phyloP scores from a whole-genome alignment of 352 stramenopile genomes.

The Phytophthora megakarya region DNA sequence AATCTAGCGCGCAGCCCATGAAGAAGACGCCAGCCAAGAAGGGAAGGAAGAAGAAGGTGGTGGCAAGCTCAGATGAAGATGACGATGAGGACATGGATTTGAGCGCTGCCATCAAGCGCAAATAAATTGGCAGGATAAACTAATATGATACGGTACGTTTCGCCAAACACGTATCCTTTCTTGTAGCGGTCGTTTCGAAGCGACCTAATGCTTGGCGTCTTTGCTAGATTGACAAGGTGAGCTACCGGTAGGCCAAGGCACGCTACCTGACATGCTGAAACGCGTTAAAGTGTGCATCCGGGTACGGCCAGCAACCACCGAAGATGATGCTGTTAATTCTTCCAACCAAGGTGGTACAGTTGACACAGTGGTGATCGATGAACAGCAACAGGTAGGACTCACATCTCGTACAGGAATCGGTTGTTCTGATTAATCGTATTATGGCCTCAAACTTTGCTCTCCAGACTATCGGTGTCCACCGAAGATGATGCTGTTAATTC shows the following conservation, averaged over 20 bases:
- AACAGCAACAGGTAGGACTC: constrained; percentile 44
- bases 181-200: constrained; percentile 21
- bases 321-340: constrained; percentile 5
- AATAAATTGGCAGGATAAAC: constrained; percentile 39
- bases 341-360: constrained; percentile 4
- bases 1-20: constrained; percentile 10
- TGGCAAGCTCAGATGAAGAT: constrained; percentile 52
- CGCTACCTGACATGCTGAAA: constrained; percentile 51
- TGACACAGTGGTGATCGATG: constrained; percentile 49
- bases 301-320: constrained; percentile 47
- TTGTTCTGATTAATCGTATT: not conserved
- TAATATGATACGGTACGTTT: constrained; percentile 37
- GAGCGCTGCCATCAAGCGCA: constrained; percentile 77
- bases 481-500: constrained; percentile 6
- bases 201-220: constrained; percentile 24
- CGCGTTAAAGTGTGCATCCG: constrained; percentile 75
- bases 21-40: constrained; percentile 36
- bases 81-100: constrained; percentile 69
- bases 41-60: constrained; percentile 47
- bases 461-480: too few relatives aligned
- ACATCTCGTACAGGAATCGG: not conserved
- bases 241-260: not conserved
- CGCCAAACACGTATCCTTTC: constrained; percentile 21
- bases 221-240: not conserved
- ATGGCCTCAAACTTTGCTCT: too few relatives aligned